phyloP scores from a whole-genome alignment of 176 grass and related monocot genomes.

The Eremochloa ophiuroides region DNA sequence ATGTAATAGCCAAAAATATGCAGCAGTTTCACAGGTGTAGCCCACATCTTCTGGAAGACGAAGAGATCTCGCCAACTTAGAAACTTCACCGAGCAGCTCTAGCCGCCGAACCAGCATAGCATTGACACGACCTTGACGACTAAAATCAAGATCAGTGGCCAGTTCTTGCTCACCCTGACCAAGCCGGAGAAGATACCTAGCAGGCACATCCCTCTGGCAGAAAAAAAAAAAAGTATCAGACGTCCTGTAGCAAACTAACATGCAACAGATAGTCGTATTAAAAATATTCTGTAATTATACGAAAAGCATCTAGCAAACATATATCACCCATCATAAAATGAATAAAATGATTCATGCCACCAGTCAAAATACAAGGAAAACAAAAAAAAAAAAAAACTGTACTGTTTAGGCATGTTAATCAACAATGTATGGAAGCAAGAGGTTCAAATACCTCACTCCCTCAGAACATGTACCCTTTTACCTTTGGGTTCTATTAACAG shows the following conservation, averaged over 20 bases:
- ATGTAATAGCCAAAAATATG: slow-evolving; percentile 97
- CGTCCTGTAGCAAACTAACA: slow-evolving; percentile 6
- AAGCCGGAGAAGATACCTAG: slow-evolving; percentile 94
- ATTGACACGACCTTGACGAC: slow-evolving; percentile 95
- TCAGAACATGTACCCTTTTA: not conserved
- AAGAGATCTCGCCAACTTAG: slow-evolving; percentile 79
- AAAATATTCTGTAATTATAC: not conserved
- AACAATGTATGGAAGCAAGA: slow-evolving; percentile 13
- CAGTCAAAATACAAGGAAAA: slow-evolving; percentile 13
- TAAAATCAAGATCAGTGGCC: slow-evolving; percentile 99
- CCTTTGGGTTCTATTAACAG: not conserved
- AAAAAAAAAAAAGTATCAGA: slow-evolving; percentile 26
- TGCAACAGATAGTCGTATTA: not conserved
- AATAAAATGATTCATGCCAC: slow-evolving; percentile 3
- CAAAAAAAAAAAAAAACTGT: not conserved
- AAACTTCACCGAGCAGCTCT: slow-evolving; percentile 85
- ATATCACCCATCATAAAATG: not conserved
- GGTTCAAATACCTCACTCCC: not conserved
- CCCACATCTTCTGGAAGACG: slow-evolving; percentile 82
- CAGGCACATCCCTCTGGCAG: slow-evolving; percentile 92
- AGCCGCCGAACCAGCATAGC: slow-evolving; percentile 89
- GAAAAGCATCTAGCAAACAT: not conserved
- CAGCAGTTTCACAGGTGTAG: slow-evolving; percentile 93
- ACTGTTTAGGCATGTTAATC: not conserved
- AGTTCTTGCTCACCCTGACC: slow-evolving; percentile 98